phyloP scores from a whole-genome alignment of 371 early-diverging fungal genomes.

The Haplosporangium sp. region DNA sequence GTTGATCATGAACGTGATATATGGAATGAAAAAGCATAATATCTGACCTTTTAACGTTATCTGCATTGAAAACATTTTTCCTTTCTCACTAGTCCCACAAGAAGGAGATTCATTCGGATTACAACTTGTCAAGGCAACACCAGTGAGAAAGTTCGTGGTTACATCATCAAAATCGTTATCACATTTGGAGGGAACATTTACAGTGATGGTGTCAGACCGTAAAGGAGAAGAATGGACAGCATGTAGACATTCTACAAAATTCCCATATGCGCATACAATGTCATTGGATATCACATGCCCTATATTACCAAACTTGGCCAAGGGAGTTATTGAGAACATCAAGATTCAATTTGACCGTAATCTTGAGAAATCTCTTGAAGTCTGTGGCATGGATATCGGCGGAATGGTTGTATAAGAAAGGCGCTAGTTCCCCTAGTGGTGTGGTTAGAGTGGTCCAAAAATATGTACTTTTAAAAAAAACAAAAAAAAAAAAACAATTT shows the following conservation, averaged over 20 bases:
- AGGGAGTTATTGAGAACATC: conserved; percentile 24
- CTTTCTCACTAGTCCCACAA: conserved; percentile 44
- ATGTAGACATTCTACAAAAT: conserved; percentile 33
- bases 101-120: conserved; percentile 67
- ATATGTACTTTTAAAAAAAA: too few relatives aligned
- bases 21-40: too few relatives aligned
- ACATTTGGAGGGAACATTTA: conserved; percentile 20
- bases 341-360: conserved; percentile 34
- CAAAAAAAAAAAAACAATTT: too few relatives aligned
- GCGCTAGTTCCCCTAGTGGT: too few relatives aligned
- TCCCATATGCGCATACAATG: conserved; percentile 38
- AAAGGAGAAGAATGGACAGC: conserved; percentile 15
- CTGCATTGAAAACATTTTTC: conserved; percentile 14
- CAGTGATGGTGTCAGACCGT: conserved; percentile 26
- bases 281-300: conserved; percentile 40
- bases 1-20: too few relatives aligned
- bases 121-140: conserved; percentile 58
- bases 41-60: conserved; percentile 3
- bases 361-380: conserved; percentile 44
- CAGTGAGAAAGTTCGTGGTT: conserved; percentile 16
- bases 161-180: conserved; percentile 20
- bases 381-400: conserved; percentile 48
- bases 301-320: neutral
- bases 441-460: too few relatives aligned
- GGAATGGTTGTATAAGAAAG: conserved; percentile 42